Evolutionary conservation across 768 basidiomycete species (phyloP).

Genomic region (Hemileccinum rubropunctum): DNA sequence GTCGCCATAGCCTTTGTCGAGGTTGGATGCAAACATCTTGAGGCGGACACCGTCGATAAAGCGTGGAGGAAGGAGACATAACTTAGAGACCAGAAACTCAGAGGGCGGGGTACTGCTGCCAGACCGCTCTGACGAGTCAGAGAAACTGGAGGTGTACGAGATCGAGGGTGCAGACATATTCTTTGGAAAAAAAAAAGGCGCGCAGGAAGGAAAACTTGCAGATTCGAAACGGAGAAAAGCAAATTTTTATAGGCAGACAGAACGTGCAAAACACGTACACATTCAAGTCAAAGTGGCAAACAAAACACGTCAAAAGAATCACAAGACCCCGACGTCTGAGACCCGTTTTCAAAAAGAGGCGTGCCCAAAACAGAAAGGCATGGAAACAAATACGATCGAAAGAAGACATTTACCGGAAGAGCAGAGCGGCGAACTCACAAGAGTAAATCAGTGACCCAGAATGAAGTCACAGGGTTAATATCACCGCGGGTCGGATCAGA

Average conservation of each 20-base stretch:
- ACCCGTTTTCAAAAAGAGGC: neutral
- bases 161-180: slow-evolving; percentile 21
- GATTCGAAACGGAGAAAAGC: neutral
- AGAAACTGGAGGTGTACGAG: slow-evolving; percentile 10
- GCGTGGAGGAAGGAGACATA: slow-evolving; percentile 24
- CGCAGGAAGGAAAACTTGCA: neutral
- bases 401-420: neutral
- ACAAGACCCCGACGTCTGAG: slow-evolving; percentile 1
- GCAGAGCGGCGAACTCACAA: slow-evolving; percentile 10
- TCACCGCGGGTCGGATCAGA: slow-evolving; percentile 6
- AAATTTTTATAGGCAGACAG: slow-evolving; percentile 28
- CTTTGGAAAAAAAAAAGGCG: neutral
- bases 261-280: slow-evolving; percentile 26
- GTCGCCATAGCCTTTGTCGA: slow-evolving; percentile 29
- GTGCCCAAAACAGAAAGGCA: too few species aligned
- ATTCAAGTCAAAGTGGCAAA: slow-evolving; percentile 1
- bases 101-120: slow-evolving; percentile 24
- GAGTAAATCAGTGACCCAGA: neutral
- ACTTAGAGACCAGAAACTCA: slow-evolving; percentile 18
- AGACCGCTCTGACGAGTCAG: slow-evolving; percentile 14
- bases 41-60: slow-evolving; percentile 14
- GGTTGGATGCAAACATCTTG: slow-evolving; percentile 14
- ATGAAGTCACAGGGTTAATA: neutral
- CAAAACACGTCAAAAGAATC: neutral
- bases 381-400: neutral